These are phyloP conservation scores for Cenchrus fungigraminus DNA, from an alignment of 176 grass and related monocot genomes.

Conservation along the genomic window DNA sequence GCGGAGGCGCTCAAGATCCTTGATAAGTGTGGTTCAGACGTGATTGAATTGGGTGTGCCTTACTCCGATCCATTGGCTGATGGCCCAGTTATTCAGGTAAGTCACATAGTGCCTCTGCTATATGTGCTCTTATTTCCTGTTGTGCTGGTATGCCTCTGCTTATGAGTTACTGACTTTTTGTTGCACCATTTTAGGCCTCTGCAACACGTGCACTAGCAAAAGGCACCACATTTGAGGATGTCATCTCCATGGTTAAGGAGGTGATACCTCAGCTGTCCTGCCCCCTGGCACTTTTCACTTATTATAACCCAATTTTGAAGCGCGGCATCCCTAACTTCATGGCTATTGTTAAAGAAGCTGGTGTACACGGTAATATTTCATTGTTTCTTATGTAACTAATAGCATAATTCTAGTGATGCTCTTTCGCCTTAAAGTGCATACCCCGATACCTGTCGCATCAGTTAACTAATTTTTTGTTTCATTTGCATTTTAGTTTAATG, in stretches of 20 bases:
- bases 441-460: neutral
- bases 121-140: neutral
- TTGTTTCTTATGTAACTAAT: neutral
- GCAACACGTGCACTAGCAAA: constrained; percentile 88
- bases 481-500: neutral
- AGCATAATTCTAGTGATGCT: constrained; percentile 28
- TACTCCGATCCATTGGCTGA: constrained; percentile 96
- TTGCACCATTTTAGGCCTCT: constrained; percentile 61
- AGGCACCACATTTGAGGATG: constrained; percentile 87
- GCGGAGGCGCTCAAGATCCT: constrained; percentile 86
- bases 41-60: constrained; percentile 95
- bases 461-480: too few species aligned
- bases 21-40: constrained; percentile 80
- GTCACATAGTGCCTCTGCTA: neutral
- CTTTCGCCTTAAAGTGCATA: neutral
- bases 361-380: constrained; percentile 68
- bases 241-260: constrained; percentile 91
- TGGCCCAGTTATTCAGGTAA: constrained; percentile 94
- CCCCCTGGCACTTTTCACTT: constrained; percentile 91
- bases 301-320: constrained; percentile 97
- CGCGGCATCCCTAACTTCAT: constrained; percentile 88
- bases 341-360: constrained; percentile 71
- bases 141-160: neutral
- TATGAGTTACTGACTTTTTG: neutral
- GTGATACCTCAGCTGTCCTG: constrained; percentile 91